Conservation (phyloP, 2,329 filamentous ascomycete genomes). For the Ascochyta clinopodiicola region DNA sequence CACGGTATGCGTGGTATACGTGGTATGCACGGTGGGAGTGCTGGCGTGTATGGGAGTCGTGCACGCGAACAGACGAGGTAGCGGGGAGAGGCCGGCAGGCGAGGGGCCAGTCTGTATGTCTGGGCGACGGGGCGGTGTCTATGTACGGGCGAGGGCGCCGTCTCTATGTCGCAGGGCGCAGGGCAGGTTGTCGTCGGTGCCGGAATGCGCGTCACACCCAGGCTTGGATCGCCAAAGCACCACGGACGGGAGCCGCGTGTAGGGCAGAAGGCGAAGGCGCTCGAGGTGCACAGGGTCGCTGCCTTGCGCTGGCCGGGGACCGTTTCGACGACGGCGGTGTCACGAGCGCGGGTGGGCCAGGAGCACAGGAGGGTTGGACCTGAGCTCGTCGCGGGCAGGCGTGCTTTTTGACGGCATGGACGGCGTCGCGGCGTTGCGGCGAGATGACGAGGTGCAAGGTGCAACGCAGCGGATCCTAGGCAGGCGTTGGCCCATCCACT, state of each 20-base stretch:
- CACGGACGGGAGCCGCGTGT: constrained; percentile 22
- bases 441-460: constrained; percentile 33
- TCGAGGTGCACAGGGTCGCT: constrained; percentile 2
- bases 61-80: constrained; percentile 9
- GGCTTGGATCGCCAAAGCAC: constrained; percentile 21
- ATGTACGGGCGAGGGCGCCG: not conserved
- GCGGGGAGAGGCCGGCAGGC: constrained; percentile 16
- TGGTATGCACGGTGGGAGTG: not conserved
- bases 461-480: constrained; percentile 21
- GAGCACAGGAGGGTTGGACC: not conserved
- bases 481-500: constrained; percentile 27
- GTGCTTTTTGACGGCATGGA: constrained; percentile 23
- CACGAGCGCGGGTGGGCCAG: not conserved
- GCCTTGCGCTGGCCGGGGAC: constrained; percentile 9
- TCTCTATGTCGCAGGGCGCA: constrained; percentile 3
- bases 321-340: not conserved
- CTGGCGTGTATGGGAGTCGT: not conserved
- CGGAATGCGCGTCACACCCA: constrained; percentile 11
- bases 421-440: constrained; percentile 20
- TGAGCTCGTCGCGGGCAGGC: constrained; percentile 5
- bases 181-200: constrained; percentile 1
- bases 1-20: not conserved
- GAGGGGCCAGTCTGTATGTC: not conserved
- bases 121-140: not conserved
- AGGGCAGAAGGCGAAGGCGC: constrained; percentile 9